Evolutionary conservation across 208 protist species (phyloP), one percentile per base, ranked within the genome.

Genomic region (Crithidia mellificae): DNA sequence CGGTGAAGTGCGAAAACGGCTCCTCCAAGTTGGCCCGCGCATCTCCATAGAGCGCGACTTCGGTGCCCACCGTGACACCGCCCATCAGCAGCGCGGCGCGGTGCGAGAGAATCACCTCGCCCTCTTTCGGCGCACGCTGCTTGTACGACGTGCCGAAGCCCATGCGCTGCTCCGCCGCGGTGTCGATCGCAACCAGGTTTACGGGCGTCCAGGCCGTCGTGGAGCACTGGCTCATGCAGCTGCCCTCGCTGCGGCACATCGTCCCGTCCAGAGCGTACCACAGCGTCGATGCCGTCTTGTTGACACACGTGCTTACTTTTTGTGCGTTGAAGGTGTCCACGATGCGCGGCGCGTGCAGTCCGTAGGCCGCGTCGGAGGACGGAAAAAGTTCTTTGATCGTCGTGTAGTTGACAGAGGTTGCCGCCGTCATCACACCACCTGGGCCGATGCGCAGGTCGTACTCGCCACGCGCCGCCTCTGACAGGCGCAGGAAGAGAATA

Each of bases 401-500:
- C 19, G 68, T 81, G 70, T 90, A 91, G 70, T 90, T 88, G 25
- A 91, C 47, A 0, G 80, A 84, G 8, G 52, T 36, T 4, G 78
- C 81, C 4, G 4, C 9, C 9, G 15, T 17, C 55, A 82, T 69
- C 50, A 80, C 15, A 7, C 71, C 75, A 29, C 81, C 83, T 39
- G 86, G 68, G 2, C 29, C 15, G 25, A 94, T 47, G 20, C 47
- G 4, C 25, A 95, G 57, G 63, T 95, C 90, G 19, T 70, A 68
- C 68, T 85, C 46, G 14, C 83, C 87, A 9, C 32, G 14, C 6
- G 20, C 32, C 36, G 62, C 63, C 61, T 95, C 87, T 1, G 71
- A 86, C 22, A 95, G 71, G 2, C 75, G 70, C 15, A 93, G 71
- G 56, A 95, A 91, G 19, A 93, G 17, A 47, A 90, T 72, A 3